Evolutionary conservation across 1,284 basidiomycete species (phyloP), one percentile per base, ranked within the genome.

Genomic region (Pseudozyma sp.): DNA sequence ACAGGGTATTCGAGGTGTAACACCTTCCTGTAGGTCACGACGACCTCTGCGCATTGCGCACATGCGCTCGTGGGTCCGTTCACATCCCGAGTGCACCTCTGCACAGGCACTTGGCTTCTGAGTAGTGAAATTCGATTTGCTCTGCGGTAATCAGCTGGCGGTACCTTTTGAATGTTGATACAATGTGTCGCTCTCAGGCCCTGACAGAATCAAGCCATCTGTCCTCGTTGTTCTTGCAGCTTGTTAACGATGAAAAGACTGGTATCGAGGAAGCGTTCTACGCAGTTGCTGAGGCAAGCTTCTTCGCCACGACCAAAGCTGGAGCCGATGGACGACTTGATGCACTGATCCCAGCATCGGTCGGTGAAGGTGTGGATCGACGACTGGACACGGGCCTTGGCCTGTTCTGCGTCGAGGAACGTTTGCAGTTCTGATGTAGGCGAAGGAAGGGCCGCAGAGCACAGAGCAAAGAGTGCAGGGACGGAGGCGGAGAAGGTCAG

Each of bases 251-350:
- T 81, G 51, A 77, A 79, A 51, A 82, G 86, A 79, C 91, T 93
- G n/a, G 92, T 91, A 86, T 98, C 95, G 76, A 97, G 87, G 87
- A 97, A 98, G 61, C 95, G 64, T 75, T 94, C 93, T 48, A 97
- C 94, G 82, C 94, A 97, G 86, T 96, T 96, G 66, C 89, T 87
- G 48, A 98, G 88, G 84, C 95, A 98, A 55, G 87, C 88, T 78
- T 92, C 90, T 86, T 98, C 95, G 47, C 89, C 88, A 63, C 92
- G 88, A 37, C 92, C 92, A 86, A 98, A 97, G 57, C 90, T 88
- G 35, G 90, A 90, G n/a, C 90, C 90, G 29, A 94, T 92, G 33
- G 90, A 89, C 43, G 92, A 89, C 6, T 92, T 92, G 73, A 97
- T 88, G 85, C 94, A 97, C 81, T 94, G 95, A 77, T 63, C 57